These are phyloP conservation scores for Paecilomyces formosus DNA, from an alignment of 2,329 filamentous ascomycete species.

Conservation along the genomic window DNA sequence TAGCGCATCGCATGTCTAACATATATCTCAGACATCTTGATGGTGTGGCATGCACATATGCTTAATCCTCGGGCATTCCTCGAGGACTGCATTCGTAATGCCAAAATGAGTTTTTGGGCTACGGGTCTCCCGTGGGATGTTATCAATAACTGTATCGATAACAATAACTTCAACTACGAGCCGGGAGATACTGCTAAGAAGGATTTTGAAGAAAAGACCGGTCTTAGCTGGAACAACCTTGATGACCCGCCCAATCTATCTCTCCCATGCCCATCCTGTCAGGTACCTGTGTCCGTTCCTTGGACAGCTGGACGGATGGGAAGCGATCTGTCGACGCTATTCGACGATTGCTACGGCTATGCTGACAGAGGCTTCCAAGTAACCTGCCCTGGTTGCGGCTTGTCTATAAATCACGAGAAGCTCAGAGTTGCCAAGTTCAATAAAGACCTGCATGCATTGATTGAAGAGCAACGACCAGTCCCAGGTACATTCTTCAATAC, in stretches of 20 bases:
- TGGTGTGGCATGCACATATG: conserved; percentile 76
- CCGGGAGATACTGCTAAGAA: conserved; percentile 37
- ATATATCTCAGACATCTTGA: conserved; percentile 54
- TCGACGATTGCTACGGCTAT: conserved; percentile 20
- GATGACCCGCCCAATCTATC: conserved; percentile 43
- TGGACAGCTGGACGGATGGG: conserved; percentile 48
- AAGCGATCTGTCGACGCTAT: conserved; percentile 14
- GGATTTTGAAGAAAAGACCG: conserved; percentile 44
- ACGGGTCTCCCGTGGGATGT: conserved; percentile 60
- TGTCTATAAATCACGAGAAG: conserved; percentile 47
- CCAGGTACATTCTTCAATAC: conserved; percentile 59
- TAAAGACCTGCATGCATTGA: conserved; percentile 46
- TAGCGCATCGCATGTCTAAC: neutral
- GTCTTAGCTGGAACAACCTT: conserved; percentile 53
- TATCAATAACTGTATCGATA: conserved; percentile 52
- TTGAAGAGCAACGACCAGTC: conserved; percentile 47
- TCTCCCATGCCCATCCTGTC: conserved; percentile 52
- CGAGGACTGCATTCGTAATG: conserved; percentile 61
- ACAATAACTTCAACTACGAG: conserved; percentile 49
- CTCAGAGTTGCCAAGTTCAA: conserved; percentile 58
- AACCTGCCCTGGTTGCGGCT: conserved; percentile 46
- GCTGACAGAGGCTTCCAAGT: conserved; percentile 41
- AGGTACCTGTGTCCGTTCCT: conserved; percentile 34
- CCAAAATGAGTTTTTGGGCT: conserved; percentile 51
- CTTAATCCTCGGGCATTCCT: conserved; percentile 68